Conservation (phyloP, 2,329 filamentous ascomycete species). For the Cladobotryum protrusum region DNA sequence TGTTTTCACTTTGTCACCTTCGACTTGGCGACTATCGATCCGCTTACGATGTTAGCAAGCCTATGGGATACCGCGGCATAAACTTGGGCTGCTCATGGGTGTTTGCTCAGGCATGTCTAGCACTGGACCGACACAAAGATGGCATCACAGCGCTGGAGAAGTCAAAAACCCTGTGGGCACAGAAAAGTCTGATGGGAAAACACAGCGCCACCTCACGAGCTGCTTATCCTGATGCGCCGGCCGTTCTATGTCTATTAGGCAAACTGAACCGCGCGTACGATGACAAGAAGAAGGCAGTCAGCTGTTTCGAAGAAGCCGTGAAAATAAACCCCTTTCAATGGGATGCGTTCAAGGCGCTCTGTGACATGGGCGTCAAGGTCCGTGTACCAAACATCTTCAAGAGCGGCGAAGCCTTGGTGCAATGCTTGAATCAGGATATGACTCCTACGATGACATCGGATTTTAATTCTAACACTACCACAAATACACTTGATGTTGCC, state of each 20-base stretch:
- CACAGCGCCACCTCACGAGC: slow-evolving; percentile 72
- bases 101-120: slow-evolving; percentile 82
- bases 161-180: slow-evolving; percentile 66
- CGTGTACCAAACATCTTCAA: slow-evolving; percentile 84
- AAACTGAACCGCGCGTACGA: slow-evolving; percentile 83
- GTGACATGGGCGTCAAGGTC: slow-evolving; percentile 78
- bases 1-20: slow-evolving; percentile 79
- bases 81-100: slow-evolving; percentile 87
- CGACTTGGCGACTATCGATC: slow-evolving; percentile 77
- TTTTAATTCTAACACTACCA: slow-evolving; percentile 29
- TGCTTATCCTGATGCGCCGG: slow-evolving; percentile 73
- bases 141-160: slow-evolving; percentile 82
- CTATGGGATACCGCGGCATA: slow-evolving; percentile 60
- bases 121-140: slow-evolving; percentile 70
- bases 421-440: slow-evolving; percentile 38
- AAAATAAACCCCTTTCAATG: slow-evolving; percentile 95
- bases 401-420: slow-evolving; percentile 50
- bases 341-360: slow-evolving; percentile 88
- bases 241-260: slow-evolving; percentile 75
- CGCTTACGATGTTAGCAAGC: slow-evolving; percentile 76
- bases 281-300: slow-evolving; percentile 73
- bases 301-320: slow-evolving; percentile 81
- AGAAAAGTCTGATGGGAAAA: slow-evolving; percentile 72
- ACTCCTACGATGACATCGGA: slow-evolving; percentile 21
- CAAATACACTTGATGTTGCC: slow-evolving; percentile 31